A percentile compares a stretch with the other conserved stretches of the same genome.
These are phyloP conservation scores for Astraeus odoratus DNA, from an alignment of 768 basidiomycete species.

Conservation along the genomic window DNA sequence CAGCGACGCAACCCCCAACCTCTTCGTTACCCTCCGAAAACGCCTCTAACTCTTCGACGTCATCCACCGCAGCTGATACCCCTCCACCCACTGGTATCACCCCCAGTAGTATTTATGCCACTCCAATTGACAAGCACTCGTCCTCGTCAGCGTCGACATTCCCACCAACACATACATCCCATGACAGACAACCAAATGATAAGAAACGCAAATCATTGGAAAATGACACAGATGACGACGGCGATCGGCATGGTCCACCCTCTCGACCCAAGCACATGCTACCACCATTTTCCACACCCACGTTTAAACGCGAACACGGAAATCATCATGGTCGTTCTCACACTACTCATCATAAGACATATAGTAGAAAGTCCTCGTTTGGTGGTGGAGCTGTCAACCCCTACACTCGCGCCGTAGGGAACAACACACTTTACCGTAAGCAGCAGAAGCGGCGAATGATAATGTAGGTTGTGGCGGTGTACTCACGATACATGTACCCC, in stretches of 20 bases:
- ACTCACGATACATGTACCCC: not conserved
- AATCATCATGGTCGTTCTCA: slow-evolving; percentile 3
- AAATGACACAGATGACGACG: slow-evolving; percentile 20
- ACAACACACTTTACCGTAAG: slow-evolving; percentile 25
- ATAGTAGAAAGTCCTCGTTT: slow-evolving; percentile 23
- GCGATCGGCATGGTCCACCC: slow-evolving; percentile 15
- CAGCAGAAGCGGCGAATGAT: slow-evolving; percentile 28
- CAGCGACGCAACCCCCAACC: slow-evolving; percentile 17
- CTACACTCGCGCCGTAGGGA: slow-evolving; percentile 27
- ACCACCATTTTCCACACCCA: slow-evolving; percentile 17
- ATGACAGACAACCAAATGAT: slow-evolving; percentile 9
- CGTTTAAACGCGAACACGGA: slow-evolving; percentile 17
- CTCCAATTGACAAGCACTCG: too few relatives aligned
- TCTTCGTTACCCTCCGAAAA: slow-evolving; percentile 13
- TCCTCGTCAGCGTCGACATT: not conserved
- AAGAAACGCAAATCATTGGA: slow-evolving; percentile 37
- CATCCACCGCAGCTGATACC: slow-evolving; percentile 29
- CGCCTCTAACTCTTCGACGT: slow-evolving; percentile 14
- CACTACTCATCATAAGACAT: not conserved
- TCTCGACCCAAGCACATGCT: slow-evolving; percentile 13
- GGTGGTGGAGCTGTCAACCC: slow-evolving; percentile 29
- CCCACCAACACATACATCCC: not conserved
- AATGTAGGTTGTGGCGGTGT: slow-evolving; percentile 29
- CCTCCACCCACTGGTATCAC: slow-evolving; percentile 23
- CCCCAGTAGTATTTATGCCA: slow-evolving; percentile 35